Base-by-base conservation (phyloP, 352 stramenopile species). In the Pythium inflatum region DNA sequence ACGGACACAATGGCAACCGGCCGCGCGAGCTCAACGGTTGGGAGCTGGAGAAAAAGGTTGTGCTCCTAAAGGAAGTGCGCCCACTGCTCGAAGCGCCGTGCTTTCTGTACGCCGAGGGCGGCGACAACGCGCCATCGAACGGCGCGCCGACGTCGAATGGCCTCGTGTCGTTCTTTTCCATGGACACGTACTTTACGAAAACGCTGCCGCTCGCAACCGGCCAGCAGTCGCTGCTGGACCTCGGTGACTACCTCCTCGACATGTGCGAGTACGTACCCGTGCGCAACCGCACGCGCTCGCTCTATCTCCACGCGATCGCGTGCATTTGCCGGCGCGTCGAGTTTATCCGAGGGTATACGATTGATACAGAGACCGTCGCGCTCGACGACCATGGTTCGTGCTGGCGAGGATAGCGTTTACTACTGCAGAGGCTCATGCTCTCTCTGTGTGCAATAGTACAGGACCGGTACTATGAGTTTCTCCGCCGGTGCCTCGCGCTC, bases 221-320 rank as follows among this genome's bases (percentile, higher is more conserved):
- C 12, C 88, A 95, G 67, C 84, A 75, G 1, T 79, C 85, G 51
- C 71, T 95, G 61, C 75, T 95, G 22, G 85, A 93, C 43, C 68
- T 94, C 27, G 94, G 86, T 83, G 80, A 85, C 53, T 94, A 92
- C 60, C 68, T 93, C 30, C 83, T 95, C 75, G 86, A 95, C 66
- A 91, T 93, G 82, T 85, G 85, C 45, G 86, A 95, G 34, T 75
- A 83, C 30, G 83, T 95, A 45, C 83, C 88, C 1, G 76, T 89
- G 38, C 84, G 86, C 20, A 93, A 92, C 46, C 84, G 79, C 54
- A 90, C 80, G 36, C 83, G 84, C 5, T 76, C 80, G 59, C 69
- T 95, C 36, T 93, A 92, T 63, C 67, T 94, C 62, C 86, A 91
- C 43, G 73, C 81, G 36, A 81, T 84, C 6, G 75, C 76, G 43